Evolutionary conservation across 2,329 filamentous ascomycete species (phyloP), one percentile per base, ranked within the genome.

Genomic region (Colletotrichum tanaceti): DNA sequence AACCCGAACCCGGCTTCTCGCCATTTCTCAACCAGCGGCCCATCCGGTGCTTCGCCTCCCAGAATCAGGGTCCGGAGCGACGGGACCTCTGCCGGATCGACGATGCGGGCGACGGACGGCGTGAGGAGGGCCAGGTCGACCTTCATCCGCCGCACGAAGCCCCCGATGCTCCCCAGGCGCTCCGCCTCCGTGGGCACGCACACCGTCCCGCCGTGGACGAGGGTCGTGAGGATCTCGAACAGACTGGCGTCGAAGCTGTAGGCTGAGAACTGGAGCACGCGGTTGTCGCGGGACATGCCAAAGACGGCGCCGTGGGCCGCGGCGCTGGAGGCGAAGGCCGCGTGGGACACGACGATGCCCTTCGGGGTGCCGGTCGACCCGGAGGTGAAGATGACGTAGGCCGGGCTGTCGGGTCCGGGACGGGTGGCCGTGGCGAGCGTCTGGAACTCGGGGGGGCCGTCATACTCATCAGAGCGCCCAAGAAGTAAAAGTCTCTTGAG

Each of bases 351-450:
- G 47, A 84, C 78, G 28, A 85, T 81, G 41, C 83, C 83, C 75
- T 85, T 85, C 5, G 83, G 83, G 38, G 76, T 75, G 14, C 82
- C 84, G 4, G 82, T 86, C 46, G 80, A 85, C 16, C 84, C 84
- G n/a, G 83, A 73, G 4, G 73, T 74, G 46, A 73, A 74, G 38
- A 74, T 82, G 69, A 85, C 82, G 22, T 75, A 75, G 10, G 74
- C 73, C 13, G 71, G 50, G 18, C 72, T 68, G n/a, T 60, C 57
- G 16, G 73, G 50, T 14, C n/a, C 43, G 5, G 11, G n/a, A 16
- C 28, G 24, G 24, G 24, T 4, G 24, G 24, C 24, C 2, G 24
- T 4, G 24, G 24, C 24, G 24, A 4, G 4, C 24, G 4, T 24
- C 7, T n/a, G n/a, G n/a, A 5, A 20, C 28, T 11, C 7, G 22